Percentiles rank a stretch among this genome's conserved stretches.
These are phyloP conservation scores for Lecanicillium sp. DNA, from an alignment of 2,329 filamentous ascomycete genomes.

Conservation along the genomic window DNA sequence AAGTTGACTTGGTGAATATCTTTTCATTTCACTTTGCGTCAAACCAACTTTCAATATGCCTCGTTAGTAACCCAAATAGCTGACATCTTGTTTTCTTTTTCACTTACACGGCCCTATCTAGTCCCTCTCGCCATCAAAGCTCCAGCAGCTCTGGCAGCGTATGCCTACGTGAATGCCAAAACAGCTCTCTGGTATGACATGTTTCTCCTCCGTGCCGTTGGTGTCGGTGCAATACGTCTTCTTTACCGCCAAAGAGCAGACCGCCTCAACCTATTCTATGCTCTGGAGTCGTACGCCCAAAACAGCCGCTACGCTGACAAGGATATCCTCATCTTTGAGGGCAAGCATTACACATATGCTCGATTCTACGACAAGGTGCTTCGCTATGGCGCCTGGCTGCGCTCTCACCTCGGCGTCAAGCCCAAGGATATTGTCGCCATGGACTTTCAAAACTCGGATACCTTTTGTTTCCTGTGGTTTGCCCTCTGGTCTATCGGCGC, in stretches of 20 bases:
- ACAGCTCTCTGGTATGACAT: slow-evolving; percentile 59
- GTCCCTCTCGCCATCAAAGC: slow-evolving; percentile 46
- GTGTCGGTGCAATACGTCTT: slow-evolving; percentile 35
- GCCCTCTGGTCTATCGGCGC: slow-evolving; percentile 79
- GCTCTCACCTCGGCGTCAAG: slow-evolving; percentile 52
- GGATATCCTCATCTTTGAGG: slow-evolving; percentile 59
- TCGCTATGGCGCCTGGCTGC: slow-evolving; percentile 69
- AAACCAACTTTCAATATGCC: no score
- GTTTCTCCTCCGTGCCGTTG: slow-evolving; percentile 45
- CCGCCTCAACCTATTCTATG: slow-evolving; percentile 65
- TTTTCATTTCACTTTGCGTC: neutral
- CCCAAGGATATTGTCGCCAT: slow-evolving; percentile 71
- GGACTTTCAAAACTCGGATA: slow-evolving; percentile 73
- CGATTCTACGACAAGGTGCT: slow-evolving; percentile 63
- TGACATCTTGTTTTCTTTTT: neutral
- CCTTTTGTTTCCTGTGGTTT: slow-evolving; percentile 66
- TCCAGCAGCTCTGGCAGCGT: slow-evolving; percentile 54
- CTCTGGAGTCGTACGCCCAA: slow-evolving; percentile 58
- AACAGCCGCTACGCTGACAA: slow-evolving; percentile 40
- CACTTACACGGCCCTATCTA: no score
- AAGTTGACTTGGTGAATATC: no score
- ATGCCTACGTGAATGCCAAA: slow-evolving; percentile 74
- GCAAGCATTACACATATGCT: slow-evolving; percentile 63
- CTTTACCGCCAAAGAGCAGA: slow-evolving; percentile 45
- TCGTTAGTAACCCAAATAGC: no score